Base-by-base conservation (phyloP, 352 stramenopile species). In the Pythium oligandrum region DNA sequence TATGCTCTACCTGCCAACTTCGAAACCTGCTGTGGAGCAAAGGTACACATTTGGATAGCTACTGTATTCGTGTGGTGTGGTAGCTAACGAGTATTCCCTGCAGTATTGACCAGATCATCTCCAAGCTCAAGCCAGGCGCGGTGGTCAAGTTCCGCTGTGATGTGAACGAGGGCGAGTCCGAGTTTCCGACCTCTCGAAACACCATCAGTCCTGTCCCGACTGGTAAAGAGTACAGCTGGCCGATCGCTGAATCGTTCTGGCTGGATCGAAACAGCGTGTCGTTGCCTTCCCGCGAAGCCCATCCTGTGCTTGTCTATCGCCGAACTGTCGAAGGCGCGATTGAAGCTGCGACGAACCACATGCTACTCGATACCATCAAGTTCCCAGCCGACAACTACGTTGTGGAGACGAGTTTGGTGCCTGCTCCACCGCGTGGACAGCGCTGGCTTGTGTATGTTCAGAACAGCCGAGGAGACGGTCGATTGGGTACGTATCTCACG, bases 331-430 rank as follows among this genome's bases (percentile, higher is more conserved):
- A 95, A 55, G 78, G 75, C 12, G 80, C 80, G 1, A 88, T 92
- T 9, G 85, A 95, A 51, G 76, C 74, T 3, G 85, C 83, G 6
- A 93, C 82, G 30, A 94, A 84, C 62, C 80, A 90, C 57, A 93
- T 95, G 82, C 61, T 94, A 38, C 60, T 95, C 5, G 85, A 95
- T 56, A 93, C 81, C 40, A 78, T 95, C 54, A 93, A 93, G 62
- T 95, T 95, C 52, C 82, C 85, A 3, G 73, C 79, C 0, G 85
- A 95, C 40, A 85, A 57, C 37, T 95, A 95, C 43, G 46, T 74
- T 39, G 50, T 95, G 11, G 83, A 95, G 53, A 75, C 43, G 6
- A 33, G 64, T 0, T 63, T 93, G 34, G 86, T 42, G 4, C 82
- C 82, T 3, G 62, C 74, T 4, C 85, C 85, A 8, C 72, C 79